Evolutionary conservation across 805 yeast genomes (phyloP), one percentile per base, ranked within the genome.

Genomic region (Saccharomycopsis oosterbeekiorum): DNA sequence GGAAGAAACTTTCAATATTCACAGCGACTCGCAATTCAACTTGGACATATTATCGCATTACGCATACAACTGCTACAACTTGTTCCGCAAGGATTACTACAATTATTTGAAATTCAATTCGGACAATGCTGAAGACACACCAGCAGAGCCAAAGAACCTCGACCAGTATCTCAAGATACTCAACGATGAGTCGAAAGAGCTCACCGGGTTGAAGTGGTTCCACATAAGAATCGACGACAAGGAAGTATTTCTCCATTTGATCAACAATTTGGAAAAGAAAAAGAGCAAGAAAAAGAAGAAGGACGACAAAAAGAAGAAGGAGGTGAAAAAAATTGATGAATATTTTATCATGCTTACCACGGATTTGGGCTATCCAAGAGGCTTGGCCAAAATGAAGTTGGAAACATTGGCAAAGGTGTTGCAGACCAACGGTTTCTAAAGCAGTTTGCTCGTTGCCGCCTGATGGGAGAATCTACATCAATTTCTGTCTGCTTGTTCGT

Each of bases 331-430:
- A 10, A 51, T 43, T 17, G 64, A 63, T 37, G 55, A 59, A 34
- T 63, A 50, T 54, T 60, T 60, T 6, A 9, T 63, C 21, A 36
- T 63, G 59, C 43, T 56, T 1, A 55, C 62, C 1, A 57, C 62
- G 6, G 56, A 59, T 15, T 41, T 43, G 14, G 36, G 39, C 5
- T 63, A 61, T 39, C 64, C 65, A 8, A 61, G 58, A 41, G 64
- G 64, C 4, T 56, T 63, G 47, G 65, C 64, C 2, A 61, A 61
- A 43, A 5, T 58, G 34, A 63, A 61, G 53, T 29, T 63, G 8
- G 50, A 34, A 21, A 56, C 47, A 21, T 39, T 63, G 9, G 65
- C 59, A 53, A 41, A 54, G 10, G 24, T 17, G 8, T 39, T 63
- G 14, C 51, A 58, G 37, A 2, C 17, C 11, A 40, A 53, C 10